Base-by-base conservation (phyloP, 2,329 filamentous ascomycete species). In the Phaeoacremonium minimum region DNA sequence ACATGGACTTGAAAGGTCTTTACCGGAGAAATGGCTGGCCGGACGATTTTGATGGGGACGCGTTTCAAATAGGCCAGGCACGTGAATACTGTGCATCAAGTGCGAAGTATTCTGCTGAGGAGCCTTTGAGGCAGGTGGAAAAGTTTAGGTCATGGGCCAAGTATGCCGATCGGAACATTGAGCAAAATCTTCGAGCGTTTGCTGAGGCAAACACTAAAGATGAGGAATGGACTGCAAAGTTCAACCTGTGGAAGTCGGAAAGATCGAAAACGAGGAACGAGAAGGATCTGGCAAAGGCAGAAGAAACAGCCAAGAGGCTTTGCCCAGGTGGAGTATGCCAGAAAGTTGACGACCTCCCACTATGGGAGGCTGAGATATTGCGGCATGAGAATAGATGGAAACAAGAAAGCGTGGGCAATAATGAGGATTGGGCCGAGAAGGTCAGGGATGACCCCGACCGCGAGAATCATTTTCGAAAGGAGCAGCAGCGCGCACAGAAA, bases 241-340 rank as follows among this genome's bases (percentile, higher is more conserved):
- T 9, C 22, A 26, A 9, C 22, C 9, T 26, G 9, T 26, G 22
- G 22, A 26, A n/a, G 9, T 9, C 22, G 9, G 22, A 26, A n/a
- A 9, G n/a, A n/a, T 9, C 9, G n/a, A 26, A 9, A 15, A 15
- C 30, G 30, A 8, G 30, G 30, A 31, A 31, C 30, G 8, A 15
- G n/a, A 15, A 31, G 14, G n/a, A 17, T 9, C 8, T 31, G 9
- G 15, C 8, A 12, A 31, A 31, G 30, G 30, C 30, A 9, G 30
- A 31, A 15, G n/a, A 31, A 17, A 15, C 9, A 31, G 30, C 30
- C 9, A 15, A 31, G 16, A 31, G 30, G 30, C 30, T 31, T 12
- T 31, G 30, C 16, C 30, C 30, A 9, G 30, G 30, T 14, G 30
- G 30, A 15, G 30, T 31, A 9, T 31, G 30, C 16, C 30, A 31